Evolutionary conservation across 164 flowering plant species (phyloP).

Genomic region (Sedum album): DNA sequence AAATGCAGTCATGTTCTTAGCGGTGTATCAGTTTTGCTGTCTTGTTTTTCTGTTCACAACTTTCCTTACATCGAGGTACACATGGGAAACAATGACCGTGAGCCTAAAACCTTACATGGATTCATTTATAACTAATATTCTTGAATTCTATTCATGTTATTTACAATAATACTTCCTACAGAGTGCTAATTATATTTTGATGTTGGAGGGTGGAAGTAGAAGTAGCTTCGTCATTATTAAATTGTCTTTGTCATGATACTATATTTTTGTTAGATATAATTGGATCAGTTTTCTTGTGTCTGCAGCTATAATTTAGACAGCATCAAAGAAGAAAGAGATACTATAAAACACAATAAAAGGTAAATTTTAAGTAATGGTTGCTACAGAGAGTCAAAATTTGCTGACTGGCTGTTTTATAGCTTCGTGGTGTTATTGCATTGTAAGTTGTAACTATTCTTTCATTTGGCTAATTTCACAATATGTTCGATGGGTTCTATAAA

Average conservation of each 20-base stretch:
- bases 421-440: not conserved
- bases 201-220: too few species aligned
- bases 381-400: not conserved
- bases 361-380: slow-evolving; percentile 20
- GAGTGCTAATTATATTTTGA: too few species aligned
- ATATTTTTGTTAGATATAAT: too few species aligned
- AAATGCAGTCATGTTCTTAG: not conserved
- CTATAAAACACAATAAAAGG: slow-evolving; percentile 26
- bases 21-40: not conserved
- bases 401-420: not conserved
- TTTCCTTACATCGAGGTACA: not conserved
- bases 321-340: not conserved
- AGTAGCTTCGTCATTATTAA: too few species aligned
- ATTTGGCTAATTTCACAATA: not conserved
- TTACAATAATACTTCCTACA: too few species aligned
- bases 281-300: not conserved
- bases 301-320: not conserved
- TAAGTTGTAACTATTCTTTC: not conserved
- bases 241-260: too few species aligned
- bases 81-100: not conserved
- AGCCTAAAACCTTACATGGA: not conserved
- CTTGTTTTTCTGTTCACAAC: not conserved
- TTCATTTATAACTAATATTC: not conserved
- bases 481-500: slow-evolving; percentile 11
- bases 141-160: too few species aligned